These are phyloP conservation scores for Hanseniaspora meyeri DNA, from an alignment of 805 yeast species.

Conservation along the genomic window DNA sequence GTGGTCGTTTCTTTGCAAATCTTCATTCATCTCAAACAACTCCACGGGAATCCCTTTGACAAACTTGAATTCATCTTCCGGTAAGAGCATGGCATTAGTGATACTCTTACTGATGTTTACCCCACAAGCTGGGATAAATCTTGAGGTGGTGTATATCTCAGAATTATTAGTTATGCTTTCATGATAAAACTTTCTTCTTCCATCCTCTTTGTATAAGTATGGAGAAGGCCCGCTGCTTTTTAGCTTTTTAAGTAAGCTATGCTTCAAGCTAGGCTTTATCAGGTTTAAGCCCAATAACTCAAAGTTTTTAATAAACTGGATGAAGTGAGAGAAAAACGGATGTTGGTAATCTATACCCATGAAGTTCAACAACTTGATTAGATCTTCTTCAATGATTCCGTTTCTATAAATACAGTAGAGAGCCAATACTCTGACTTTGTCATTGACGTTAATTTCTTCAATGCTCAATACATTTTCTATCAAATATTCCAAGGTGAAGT, in stretches of 20 bases:
- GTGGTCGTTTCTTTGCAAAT: not conserved
- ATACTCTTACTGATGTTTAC: slow-evolving; percentile 43
- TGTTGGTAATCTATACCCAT: slow-evolving; percentile 31
- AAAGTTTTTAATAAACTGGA: slow-evolving; percentile 48
- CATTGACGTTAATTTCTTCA: slow-evolving; percentile 41
- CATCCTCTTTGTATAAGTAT: slow-evolving; percentile 14
- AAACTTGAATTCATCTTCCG: slow-evolving; percentile 55
- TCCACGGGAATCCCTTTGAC: slow-evolving; percentile 60
- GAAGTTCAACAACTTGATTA: slow-evolving; percentile 54
- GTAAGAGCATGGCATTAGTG: slow-evolving; percentile 36
- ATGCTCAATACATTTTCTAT: slow-evolving; percentile 34
- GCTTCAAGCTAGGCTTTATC: slow-evolving; percentile 31
- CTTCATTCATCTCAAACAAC: slow-evolving; percentile 17
- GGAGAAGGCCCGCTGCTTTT: not conserved
- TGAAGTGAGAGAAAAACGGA: slow-evolving; percentile 32
- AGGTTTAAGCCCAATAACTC: slow-evolving; percentile 46
- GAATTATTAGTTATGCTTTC: slow-evolving; percentile 32
- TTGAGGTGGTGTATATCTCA: slow-evolving; percentile 44
- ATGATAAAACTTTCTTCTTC: slow-evolving; percentile 42
- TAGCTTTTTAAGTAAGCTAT: not conserved
- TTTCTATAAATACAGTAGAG: slow-evolving; percentile 71
- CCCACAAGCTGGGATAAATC: slow-evolving; percentile 61
- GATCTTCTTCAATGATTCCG: slow-evolving; percentile 65
- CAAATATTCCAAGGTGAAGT: slow-evolving; percentile 45
- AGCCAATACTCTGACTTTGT: slow-evolving; percentile 62